phyloP scores from a whole-genome alignment of 176 grass and related monocot genomes.

The Pontederia crassipes region DNA sequence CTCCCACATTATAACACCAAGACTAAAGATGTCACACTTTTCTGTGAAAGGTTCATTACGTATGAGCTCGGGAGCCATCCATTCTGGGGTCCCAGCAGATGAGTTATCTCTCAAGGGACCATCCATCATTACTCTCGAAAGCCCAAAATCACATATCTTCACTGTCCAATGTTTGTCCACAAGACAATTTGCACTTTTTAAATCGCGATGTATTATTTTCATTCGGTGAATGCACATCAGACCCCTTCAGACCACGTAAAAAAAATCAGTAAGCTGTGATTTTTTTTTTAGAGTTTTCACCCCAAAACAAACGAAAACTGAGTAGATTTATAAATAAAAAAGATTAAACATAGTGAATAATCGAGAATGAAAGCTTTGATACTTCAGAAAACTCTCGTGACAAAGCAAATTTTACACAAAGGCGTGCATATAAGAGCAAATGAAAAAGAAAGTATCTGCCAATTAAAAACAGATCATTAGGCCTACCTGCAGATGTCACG shows the following conservation, averaged over 20 bases:
- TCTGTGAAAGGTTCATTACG: constrained; percentile 80
- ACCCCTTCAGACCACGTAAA: constrained; percentile 42
- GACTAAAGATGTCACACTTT: constrained; percentile 95
- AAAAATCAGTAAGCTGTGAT: constrained; percentile 22
- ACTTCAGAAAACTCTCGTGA: too few relatives aligned
- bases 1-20: constrained; percentile 99
- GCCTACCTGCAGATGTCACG: constrained; percentile 93
- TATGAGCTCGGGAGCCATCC: constrained; percentile 99
- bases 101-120: constrained; percentile 66
- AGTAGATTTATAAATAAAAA: too few relatives aligned
- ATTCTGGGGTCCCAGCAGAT: constrained; percentile 86
- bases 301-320: too few relatives aligned
- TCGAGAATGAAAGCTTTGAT: too few relatives aligned
- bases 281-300: too few relatives aligned
- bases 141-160: constrained; percentile 97
- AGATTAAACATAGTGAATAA: too few relatives aligned
- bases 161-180: constrained; percentile 91
- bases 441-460: not conserved
- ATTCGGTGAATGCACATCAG: constrained; percentile 97
- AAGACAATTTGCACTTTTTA: constrained; percentile 97
- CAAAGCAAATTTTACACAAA: too few relatives aligned
- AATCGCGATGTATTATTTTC: constrained; percentile 88
- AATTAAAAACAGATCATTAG: constrained; percentile 2
- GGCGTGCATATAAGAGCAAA: not conserved
- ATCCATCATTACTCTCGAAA: constrained; percentile 54